Evolutionary conservation across 495 filamentous ascomycete genomes (phyloP).

Genomic region (Acidomyces sp.): DNA sequence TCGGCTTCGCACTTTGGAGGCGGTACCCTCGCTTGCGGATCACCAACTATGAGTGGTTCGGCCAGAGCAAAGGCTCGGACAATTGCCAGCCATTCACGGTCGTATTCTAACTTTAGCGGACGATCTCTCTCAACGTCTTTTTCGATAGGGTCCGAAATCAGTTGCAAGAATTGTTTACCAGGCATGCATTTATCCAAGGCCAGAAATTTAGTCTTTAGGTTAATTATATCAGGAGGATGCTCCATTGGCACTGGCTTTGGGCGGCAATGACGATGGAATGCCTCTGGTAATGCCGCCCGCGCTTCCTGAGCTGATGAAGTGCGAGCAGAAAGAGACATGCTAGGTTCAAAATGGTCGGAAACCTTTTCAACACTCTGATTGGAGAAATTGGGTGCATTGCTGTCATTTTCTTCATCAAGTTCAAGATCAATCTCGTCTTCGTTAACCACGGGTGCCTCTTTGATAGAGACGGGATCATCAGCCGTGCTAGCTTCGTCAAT

Average conservation of each 20-base stretch:
- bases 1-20: conserved; percentile 54
- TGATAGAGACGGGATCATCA: not conserved
- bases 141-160: conserved; percentile 46
- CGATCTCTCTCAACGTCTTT: conserved; percentile 11
- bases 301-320: conserved; percentile 1
- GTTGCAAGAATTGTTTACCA: conserved; percentile 64
- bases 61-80: conserved; percentile 60
- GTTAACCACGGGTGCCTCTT: conserved; percentile 4
- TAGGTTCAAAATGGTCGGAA: not conserved
- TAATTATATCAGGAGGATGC: conserved; percentile 45
- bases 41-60: conserved; percentile 40
- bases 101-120: conserved; percentile 52
- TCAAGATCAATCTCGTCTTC: conserved; percentile 21
- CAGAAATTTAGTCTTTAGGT: conserved; percentile 69
- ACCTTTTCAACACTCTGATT: conserved; percentile 6
- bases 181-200: conserved; percentile 82
- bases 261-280: conserved; percentile 46
- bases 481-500: conserved; percentile 13
- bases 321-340: not conserved
- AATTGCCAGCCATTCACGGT: conserved; percentile 91
- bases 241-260: conserved; percentile 36
- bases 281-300: conserved; percentile 35
- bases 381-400: conserved; percentile 2
- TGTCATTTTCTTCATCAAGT: conserved; percentile 14
- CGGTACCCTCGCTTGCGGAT: conserved; percentile 35